Conservation (phyloP, 495 filamentous ascomycete genomes). For the Aspergillus indologenus region DNA sequence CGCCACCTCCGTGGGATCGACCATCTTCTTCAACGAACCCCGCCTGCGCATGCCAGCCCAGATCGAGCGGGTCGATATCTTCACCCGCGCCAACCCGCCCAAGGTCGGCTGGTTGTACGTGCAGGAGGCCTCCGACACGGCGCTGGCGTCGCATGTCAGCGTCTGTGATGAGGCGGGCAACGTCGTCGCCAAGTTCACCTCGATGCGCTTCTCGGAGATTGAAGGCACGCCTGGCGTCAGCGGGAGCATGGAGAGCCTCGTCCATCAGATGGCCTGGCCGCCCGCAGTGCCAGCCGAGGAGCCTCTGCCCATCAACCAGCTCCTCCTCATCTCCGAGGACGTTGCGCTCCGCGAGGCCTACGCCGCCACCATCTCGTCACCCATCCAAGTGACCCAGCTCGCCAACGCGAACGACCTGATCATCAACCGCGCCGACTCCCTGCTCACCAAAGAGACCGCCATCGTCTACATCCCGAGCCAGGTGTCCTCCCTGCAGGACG, state of each 20-base stretch:
- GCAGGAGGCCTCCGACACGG: neutral
- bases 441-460: slow-evolving; percentile 14
- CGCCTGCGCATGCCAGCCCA: slow-evolving; percentile 42
- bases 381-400: too few species aligned
- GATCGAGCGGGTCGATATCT: slow-evolving; percentile 11
- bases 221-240: slow-evolving; percentile 30
- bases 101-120: neutral
- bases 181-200: slow-evolving; percentile 26
- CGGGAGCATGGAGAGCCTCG: slow-evolving; percentile 28
- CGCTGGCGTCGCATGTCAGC: neutral
- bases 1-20: slow-evolving; percentile 46
- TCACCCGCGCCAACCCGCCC: neutral
- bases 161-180: slow-evolving; percentile 26
- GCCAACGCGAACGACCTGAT: neutral
- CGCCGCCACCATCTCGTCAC: neutral
- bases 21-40: slow-evolving; percentile 40
- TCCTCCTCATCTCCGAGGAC: slow-evolving; percentile 24
- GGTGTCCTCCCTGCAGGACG: slow-evolving; percentile 8
- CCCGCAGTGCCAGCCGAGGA: slow-evolving; percentile 25
- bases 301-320: slow-evolving; percentile 21
- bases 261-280: slow-evolving; percentile 37
- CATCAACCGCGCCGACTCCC: neutral
- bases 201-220: slow-evolving; percentile 41
- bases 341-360: slow-evolving; percentile 13
- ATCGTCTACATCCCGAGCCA: slow-evolving; percentile 24